These are phyloP conservation scores for Pseudozyma thailandica DNA, from an alignment of 1,284 basidiomycete species.

Conservation along the genomic window DNA sequence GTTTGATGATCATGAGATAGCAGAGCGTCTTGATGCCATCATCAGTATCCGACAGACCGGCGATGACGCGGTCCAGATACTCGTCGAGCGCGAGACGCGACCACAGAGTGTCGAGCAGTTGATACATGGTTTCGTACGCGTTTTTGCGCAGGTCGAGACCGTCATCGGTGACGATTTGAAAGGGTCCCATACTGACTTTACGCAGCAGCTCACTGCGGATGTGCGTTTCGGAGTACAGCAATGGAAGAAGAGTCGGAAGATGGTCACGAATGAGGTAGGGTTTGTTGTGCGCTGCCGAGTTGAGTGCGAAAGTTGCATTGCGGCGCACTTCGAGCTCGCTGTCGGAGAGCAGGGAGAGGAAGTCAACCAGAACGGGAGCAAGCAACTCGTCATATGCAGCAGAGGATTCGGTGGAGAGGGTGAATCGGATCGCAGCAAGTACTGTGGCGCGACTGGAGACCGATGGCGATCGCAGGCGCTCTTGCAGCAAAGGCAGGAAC, in stretches of 20 bases:
- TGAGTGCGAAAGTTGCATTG: constrained; percentile 76
- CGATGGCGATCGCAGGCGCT: constrained; percentile 73
- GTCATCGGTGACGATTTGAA: constrained; percentile 93
- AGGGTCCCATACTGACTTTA: constrained; percentile 97
- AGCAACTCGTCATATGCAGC: constrained; percentile 87
- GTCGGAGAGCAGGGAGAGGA: constrained; percentile 87
- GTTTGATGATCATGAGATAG: constrained; percentile 91
- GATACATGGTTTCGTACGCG: constrained; percentile 97
- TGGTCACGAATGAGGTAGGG: constrained; percentile 89
- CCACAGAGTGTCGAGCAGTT: constrained; percentile 89
- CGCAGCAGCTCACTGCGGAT: constrained; percentile 73
- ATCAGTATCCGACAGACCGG: constrained; percentile 81
- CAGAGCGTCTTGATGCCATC: constrained; percentile 97
- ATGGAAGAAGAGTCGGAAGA: constrained; percentile 79
- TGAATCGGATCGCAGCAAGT: constrained; percentile 92
- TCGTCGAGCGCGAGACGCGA: constrained; percentile 84
- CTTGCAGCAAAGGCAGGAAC: constrained; percentile 77
- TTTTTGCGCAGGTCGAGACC: constrained; percentile 87
- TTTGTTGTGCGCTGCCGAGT: constrained; percentile 93
- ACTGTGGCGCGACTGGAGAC: constrained; percentile 79
- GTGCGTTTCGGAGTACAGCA: constrained; percentile 85
- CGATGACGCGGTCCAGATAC: constrained; percentile 83
- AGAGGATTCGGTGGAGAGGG: constrained; percentile 83
- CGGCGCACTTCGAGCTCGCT: constrained; percentile 71
- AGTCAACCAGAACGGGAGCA: constrained; percentile 85